phyloP scores from a whole-genome alignment of 352 stramenopile genomes.

The Pythium grandisporangium region DNA sequence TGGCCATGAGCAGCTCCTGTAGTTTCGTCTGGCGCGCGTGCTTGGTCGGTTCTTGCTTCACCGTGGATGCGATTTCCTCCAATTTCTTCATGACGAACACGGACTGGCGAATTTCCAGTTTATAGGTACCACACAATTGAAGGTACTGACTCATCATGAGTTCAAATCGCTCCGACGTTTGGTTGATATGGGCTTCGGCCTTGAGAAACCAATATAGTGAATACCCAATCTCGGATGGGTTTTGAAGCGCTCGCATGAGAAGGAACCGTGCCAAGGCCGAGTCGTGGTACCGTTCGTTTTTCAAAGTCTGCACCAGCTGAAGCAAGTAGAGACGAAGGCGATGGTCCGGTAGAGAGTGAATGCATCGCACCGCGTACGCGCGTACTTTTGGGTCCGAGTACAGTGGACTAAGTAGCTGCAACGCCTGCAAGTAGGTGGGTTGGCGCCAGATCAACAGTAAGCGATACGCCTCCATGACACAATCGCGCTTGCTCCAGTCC shows the following conservation, averaged over 20 bases:
- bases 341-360: constrained; percentile 81
- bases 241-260: constrained; percentile 62
- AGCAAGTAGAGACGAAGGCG: constrained; percentile 82
- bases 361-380: constrained; percentile 87
- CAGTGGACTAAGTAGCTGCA: constrained; percentile 79
- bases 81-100: constrained; percentile 90
- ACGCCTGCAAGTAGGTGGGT: constrained; percentile 72
- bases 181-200: constrained; percentile 52
- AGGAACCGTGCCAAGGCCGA: constrained; percentile 72
- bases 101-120: constrained; percentile 85
- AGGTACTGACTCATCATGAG: constrained; percentile 76
- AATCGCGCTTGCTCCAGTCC: constrained; percentile 66
- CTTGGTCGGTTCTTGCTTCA: constrained; percentile 47
- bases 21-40: constrained; percentile 39
- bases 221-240: constrained; percentile 73
- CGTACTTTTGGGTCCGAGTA: constrained; percentile 89
- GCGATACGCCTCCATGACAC: constrained; percentile 77
- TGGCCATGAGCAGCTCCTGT: constrained; percentile 32
- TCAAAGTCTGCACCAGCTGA: constrained; percentile 79
- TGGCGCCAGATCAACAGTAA: constrained; percentile 71
- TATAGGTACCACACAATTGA: constrained; percentile 81
- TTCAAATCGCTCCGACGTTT: constrained; percentile 55
- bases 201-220: constrained; percentile 79
- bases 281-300: constrained; percentile 81
- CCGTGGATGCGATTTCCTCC: constrained; percentile 48